A percentile compares a stretch with the other conserved stretches of the same genome.
Evolutionary conservation across 768 basidiomycete genomes (phyloP).

Genomic region (Kwoniella europaea): DNA sequence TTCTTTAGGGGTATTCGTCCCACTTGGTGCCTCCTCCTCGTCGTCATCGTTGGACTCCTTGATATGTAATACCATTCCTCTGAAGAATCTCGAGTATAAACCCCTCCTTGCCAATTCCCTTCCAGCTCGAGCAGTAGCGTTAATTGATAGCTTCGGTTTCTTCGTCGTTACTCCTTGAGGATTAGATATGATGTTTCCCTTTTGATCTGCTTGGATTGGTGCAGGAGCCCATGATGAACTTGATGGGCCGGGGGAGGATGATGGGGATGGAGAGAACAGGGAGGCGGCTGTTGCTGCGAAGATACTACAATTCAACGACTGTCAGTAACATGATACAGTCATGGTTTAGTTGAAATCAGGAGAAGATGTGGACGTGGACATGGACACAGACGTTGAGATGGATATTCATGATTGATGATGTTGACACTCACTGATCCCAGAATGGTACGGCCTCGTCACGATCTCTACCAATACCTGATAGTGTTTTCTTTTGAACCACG

Average conservation of each 20-base stretch:
- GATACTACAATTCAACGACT: constrained; percentile 62
- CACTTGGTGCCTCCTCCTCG: background rate
- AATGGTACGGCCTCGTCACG: constrained; percentile 94
- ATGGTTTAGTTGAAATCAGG: too few species aligned
- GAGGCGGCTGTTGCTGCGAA: constrained; percentile 82
- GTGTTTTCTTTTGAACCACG: constrained; percentile 79
- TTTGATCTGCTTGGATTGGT: constrained; percentile 17
- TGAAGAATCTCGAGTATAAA: constrained; percentile 81
- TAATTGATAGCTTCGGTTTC: constrained; percentile 58
- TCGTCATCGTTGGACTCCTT: constrained; percentile 11
- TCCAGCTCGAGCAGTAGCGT: constrained; percentile 64
- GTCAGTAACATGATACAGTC: background rate
- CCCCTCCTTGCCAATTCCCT: constrained; percentile 74
- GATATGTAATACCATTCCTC: constrained; percentile 62
- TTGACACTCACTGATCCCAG: constrained; percentile 86
- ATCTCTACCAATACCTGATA: constrained; percentile 88
- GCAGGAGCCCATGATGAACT: constrained; percentile 66
- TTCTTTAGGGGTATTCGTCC: constrained; percentile 1
- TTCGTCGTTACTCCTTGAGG: constrained; percentile 7
- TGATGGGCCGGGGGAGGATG: constrained; percentile 64
- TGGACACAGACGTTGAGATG: background rate
- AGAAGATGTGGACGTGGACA: too few species aligned
- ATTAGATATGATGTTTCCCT: constrained; percentile 9
- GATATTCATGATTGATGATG: background rate
- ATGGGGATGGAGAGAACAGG: constrained; percentile 65